Conservation (phyloP, 306 rosid genomes). For the Quercus aquifolioides region DNA sequence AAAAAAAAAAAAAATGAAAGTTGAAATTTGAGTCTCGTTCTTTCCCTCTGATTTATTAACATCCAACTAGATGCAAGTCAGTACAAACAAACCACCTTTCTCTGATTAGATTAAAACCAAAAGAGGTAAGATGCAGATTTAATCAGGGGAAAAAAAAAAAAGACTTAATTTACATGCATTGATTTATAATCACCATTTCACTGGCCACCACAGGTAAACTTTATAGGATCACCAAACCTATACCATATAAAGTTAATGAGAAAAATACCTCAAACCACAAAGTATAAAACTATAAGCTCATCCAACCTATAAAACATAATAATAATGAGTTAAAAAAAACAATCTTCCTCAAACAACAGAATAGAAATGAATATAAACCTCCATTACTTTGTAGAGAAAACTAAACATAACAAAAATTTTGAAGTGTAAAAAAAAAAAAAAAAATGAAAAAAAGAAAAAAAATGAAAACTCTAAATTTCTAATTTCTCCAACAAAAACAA, state of each 20-base stretch:
- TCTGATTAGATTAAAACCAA: neutral
- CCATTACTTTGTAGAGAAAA: too few species aligned
- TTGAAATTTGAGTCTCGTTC: neutral
- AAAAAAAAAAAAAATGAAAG: neutral
- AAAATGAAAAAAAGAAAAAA: too few species aligned
- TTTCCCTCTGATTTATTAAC: neutral
- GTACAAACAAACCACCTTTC: neutral
- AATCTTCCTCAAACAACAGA: neutral
- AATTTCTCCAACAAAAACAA: too few species aligned
- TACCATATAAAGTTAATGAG: neutral
- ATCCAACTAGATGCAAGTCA: neutral
- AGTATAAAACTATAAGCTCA: neutral
- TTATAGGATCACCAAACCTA: constrained; percentile 13
- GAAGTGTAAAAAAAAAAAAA: too few species aligned
- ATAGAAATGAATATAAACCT: neutral
- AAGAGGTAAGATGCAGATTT: neutral
- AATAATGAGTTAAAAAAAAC: neutral
- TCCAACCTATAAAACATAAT: neutral
- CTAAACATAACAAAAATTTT: too few species aligned
- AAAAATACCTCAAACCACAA: neutral
- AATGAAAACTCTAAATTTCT: too few species aligned
- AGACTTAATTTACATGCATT: neutral
- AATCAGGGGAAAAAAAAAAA: constrained; percentile 4
- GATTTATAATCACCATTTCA: neutral
- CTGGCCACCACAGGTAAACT: constrained; percentile 1